These are phyloP conservation scores for Bruguiera sexangula DNA, from an alignment of 345 rosid genomes.

Conservation along the genomic window DNA sequence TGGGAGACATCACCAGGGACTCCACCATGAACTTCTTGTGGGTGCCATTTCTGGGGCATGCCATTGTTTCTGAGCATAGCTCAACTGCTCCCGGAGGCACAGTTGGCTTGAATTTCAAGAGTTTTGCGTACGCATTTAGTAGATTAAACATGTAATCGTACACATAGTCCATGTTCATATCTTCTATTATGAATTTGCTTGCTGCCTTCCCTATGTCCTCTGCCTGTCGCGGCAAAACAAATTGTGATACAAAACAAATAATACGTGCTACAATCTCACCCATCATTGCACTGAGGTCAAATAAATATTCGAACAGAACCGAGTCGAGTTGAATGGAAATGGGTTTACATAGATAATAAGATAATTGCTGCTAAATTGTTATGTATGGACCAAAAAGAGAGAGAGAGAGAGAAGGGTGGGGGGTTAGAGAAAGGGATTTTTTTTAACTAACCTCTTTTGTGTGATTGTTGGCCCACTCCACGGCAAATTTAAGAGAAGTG, in stretches of 20 bases:
- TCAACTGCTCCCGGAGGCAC: conserved; percentile 40
- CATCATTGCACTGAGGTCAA: no score
- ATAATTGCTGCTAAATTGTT: no score
- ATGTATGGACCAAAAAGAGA: no score
- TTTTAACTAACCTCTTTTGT: conserved; percentile 21
- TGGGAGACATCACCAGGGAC: conserved; percentile 42
- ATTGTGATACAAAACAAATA: no score
- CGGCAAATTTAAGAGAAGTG: conserved; percentile 43
- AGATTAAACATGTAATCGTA: conserved; percentile 53
- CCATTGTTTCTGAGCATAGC: conserved; percentile 47
- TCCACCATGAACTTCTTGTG: conserved; percentile 37
- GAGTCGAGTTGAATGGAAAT: no score
- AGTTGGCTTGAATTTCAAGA: conserved; percentile 34
- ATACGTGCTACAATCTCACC: no score
- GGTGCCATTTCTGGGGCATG: conserved; percentile 27
- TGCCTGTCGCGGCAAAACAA: conserved; percentile 21
- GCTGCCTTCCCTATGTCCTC: conserved; percentile 36
- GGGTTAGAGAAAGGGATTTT: no score
- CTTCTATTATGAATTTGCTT: conserved; percentile 30
- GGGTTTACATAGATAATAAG: no score
- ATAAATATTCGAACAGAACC: no score
- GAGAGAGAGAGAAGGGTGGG: no score
- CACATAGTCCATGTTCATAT: conserved; percentile 39
- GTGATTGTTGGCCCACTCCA: conserved; percentile 51
- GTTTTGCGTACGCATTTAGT: conserved; percentile 41